Evolutionary conservation across 2,329 filamentous ascomycete genomes (phyloP).

Genomic region (Epichloe festucae): DNA sequence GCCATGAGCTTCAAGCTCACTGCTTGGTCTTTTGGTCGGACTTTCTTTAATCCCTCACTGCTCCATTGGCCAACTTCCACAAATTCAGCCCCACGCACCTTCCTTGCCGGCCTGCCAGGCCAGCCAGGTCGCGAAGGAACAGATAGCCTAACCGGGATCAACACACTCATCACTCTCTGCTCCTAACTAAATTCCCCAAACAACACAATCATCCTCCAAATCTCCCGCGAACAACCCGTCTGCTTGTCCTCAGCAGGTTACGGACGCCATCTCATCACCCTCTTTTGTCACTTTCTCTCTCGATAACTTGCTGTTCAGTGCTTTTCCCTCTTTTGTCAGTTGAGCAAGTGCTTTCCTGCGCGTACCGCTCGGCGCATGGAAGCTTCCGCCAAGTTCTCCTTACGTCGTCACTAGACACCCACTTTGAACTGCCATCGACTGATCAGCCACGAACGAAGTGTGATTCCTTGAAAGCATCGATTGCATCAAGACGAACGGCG

Average conservation of each 20-base stretch:
- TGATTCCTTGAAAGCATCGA: constrained; percentile 12
- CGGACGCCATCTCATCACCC: constrained; percentile 10
- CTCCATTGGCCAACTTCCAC: constrained; percentile 9
- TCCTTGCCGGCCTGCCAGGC: not conserved
- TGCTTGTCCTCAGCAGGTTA: constrained; percentile 16
- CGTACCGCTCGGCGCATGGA: constrained; percentile 25
- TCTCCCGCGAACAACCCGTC: constrained; percentile 11
- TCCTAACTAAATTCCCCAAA: constrained; percentile 9
- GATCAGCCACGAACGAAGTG: constrained; percentile 6
- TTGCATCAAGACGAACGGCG: constrained; percentile 7
- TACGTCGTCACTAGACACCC: constrained; percentile 12
- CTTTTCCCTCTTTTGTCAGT: constrained; percentile 7
- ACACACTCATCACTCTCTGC: not conserved
- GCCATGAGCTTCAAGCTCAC: not conserved
- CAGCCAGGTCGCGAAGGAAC: constrained; percentile 13
- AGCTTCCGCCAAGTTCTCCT: constrained; percentile 19
- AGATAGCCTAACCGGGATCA: constrained; percentile 21
- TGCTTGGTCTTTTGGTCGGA: constrained; percentile 7
- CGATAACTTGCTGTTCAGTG: constrained; percentile 8
- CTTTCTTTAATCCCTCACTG: constrained; percentile 8
- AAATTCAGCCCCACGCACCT: constrained; percentile 6
- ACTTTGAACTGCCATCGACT: constrained; percentile 5
- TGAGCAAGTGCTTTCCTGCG: constrained; percentile 5
- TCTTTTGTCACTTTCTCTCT: constrained; percentile 8
- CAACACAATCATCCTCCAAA: constrained; percentile 8